Conservation (phyloP, 768 basidiomycete genomes). For the Mycena vitilis region DNA sequence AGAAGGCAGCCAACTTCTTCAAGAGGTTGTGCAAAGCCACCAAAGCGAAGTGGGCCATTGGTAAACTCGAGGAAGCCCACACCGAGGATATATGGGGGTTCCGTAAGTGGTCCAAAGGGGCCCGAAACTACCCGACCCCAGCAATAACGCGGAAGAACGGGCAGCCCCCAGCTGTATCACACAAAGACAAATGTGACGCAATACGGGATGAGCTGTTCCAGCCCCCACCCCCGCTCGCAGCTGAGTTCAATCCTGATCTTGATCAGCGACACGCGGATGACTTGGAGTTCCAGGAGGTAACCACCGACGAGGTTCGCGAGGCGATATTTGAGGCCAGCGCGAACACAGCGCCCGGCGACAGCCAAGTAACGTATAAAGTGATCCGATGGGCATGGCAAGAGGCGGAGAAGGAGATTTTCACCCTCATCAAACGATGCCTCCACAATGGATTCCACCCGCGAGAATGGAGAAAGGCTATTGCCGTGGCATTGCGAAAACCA, state of each 20-base stretch:
- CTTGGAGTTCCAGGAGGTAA: conserved; percentile 34
- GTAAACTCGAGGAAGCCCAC: conserved; percentile 27
- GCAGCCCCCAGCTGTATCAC: conserved; percentile 32
- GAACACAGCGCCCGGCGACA: conserved; percentile 40
- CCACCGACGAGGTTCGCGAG: conserved; percentile 37
- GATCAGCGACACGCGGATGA: conserved; percentile 11
- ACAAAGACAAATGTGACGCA: conserved; percentile 39
- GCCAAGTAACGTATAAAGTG: conserved; percentile 39
- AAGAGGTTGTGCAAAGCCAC: too few relatives aligned
- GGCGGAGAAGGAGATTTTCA: background rate
- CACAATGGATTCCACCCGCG: conserved; percentile 37
- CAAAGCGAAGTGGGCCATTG: conserved; percentile 36
- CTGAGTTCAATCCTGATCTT: conserved; percentile 26
- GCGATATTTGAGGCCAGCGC: conserved; percentile 36
- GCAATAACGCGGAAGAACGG: conserved; percentile 33
- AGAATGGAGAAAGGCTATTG: conserved; percentile 43
- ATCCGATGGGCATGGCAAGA: conserved; percentile 42
- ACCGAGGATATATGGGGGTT: conserved; percentile 41
- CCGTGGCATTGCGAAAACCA: too few relatives aligned
- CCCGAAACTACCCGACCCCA: conserved; percentile 42
- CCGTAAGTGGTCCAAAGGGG: conserved; percentile 39
- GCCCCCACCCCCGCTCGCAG: conserved; percentile 32
- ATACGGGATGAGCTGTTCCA: conserved; percentile 38
- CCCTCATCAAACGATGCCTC: conserved; percentile 38
- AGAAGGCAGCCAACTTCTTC: too few relatives aligned